Conservation (phyloP, 371 early-diverging fungal species). For the Sporodiniella umbellata region DNA sequence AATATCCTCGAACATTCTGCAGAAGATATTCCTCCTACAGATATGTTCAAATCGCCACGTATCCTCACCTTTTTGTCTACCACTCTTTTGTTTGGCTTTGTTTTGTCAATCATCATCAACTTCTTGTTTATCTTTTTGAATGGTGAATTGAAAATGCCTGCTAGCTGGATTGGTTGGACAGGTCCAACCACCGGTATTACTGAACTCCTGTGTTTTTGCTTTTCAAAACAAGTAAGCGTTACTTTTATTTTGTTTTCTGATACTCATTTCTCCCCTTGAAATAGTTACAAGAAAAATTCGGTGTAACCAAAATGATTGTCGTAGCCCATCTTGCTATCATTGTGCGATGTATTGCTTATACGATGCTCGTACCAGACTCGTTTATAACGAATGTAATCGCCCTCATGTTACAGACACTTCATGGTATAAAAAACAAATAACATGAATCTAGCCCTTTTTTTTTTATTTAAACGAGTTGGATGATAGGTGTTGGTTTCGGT, state of each 20-base stretch:
- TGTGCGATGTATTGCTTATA: constrained; percentile 34
- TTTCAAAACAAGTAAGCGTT: constrained; percentile 36
- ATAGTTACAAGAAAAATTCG: constrained; percentile 37
- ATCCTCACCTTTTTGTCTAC: constrained; percentile 32
- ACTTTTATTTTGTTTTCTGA: too few relatives aligned
- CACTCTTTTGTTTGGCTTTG: constrained; percentile 35
- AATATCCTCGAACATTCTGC: constrained; percentile 3
- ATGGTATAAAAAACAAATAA: constrained; percentile 20
- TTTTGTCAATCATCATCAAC: constrained; percentile 37
- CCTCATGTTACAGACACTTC: constrained; percentile 33
- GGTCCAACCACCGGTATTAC: constrained; percentile 33
- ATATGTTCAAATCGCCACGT: constrained; percentile 20
- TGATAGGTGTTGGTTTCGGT: constrained; percentile 22
- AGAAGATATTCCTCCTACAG: constrained; percentile 18
- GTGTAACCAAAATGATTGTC: constrained; percentile 40
- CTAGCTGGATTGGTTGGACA: constrained; percentile 43
- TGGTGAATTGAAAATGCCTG: constrained; percentile 35
- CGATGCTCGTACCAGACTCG: constrained; percentile 27
- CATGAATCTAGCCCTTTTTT: too few relatives aligned
- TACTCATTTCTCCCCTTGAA: neutral
- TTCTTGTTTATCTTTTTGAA: constrained; percentile 38
- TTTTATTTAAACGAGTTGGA: too few relatives aligned
- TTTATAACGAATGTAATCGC: constrained; percentile 33
- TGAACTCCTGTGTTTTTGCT: constrained; percentile 23
- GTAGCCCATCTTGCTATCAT: constrained; percentile 39